Conservation (phyloP, 257 asterid species). For the Fraxinus americana region DNA sequence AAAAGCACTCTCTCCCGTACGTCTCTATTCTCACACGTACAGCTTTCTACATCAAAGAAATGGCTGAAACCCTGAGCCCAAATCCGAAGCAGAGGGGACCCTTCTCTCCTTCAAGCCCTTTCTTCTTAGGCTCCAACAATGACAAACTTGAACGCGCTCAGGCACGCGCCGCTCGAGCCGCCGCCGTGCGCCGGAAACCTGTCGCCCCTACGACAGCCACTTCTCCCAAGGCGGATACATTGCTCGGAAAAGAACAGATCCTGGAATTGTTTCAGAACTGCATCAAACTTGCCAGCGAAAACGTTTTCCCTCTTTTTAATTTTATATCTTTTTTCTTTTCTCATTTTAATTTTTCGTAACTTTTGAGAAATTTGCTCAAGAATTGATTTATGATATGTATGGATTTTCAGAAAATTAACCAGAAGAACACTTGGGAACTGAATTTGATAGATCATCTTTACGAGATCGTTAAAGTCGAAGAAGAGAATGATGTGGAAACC, state of each 20-base stretch:
- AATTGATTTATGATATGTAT: background rate
- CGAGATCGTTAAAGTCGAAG: slow-evolving; percentile 82
- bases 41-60: slow-evolving; percentile 18
- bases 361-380: background rate
- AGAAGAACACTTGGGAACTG: slow-evolving; percentile 97
- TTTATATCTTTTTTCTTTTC: background rate
- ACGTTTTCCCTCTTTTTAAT: slow-evolving; percentile 41
- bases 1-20: background rate
- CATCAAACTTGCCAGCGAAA: slow-evolving; percentile 96
- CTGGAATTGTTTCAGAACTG: slow-evolving; percentile 84
- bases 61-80: slow-evolving; percentile 81
- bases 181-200: slow-evolving; percentile 77
- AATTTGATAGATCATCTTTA: slow-evolving; percentile 84
- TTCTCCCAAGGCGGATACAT: slow-evolving; percentile 39
- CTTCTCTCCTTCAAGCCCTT: slow-evolving; percentile 73
- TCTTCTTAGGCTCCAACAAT: slow-evolving; percentile 81
- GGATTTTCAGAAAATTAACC: slow-evolving; percentile 78
- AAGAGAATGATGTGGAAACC: slow-evolving; percentile 80
- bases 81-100: slow-evolving; percentile 61
- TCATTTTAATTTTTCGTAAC: no score
- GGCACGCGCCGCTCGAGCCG: slow-evolving; percentile 97
- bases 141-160: slow-evolving; percentile 93
- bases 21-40: background rate
- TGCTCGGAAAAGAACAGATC: slow-evolving; percentile 77
- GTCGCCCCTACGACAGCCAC: slow-evolving; percentile 30